Base-by-base conservation (phyloP, 768 basidiomycete species). In the Tephrocybe sp. region DNA sequence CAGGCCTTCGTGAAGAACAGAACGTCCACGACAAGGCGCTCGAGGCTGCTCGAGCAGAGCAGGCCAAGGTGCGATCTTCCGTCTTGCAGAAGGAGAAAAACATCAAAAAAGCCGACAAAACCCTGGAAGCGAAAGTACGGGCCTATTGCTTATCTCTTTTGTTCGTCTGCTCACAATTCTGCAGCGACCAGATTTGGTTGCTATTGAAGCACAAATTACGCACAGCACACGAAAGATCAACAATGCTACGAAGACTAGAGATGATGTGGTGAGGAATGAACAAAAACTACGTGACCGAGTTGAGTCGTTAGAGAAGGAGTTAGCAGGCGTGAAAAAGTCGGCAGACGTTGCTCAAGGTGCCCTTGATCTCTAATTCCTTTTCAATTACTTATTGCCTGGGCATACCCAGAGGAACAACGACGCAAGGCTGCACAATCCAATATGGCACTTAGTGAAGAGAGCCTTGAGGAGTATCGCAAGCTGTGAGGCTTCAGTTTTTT, bases 21-120 rank as follows among this genome's bases (percentile, higher is more conserved):
- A 76, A 75, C 16, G 68, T 70, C 35, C 82, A 89, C 42, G 89
- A 98, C 56, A 71, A 82, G 54, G 84, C 76, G 6, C 72, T 96
- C 1, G 85, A 89, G 16, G 72, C 73, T 5, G 91, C 89, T 0
- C 81, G 92, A 19, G 78, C 85, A 38, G 85, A 85, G 26, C 92
- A 96, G 62, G 92, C 90, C 2, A 85, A 80, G 65, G 84, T 85
- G 6, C 78, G 90, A 14, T 79, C 84, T 8, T 70, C 75, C 5
- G 86, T 93, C 0, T 80, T 86, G 72, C 88, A 89, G 69, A 85
- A 87, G 57, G 94, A 99, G 69, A 87, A 86, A 69, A 80, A 71
- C 39, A 85, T 96, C 51, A 97, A 97, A 72, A 90, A 87, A 66
- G 87, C 87, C 1, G 95, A 98, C 68, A 98, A 95, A 67, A 74